These are phyloP conservation scores for Leptodermis oblonga DNA, from an alignment of 257 asterid species.

Conservation along the genomic window DNA sequence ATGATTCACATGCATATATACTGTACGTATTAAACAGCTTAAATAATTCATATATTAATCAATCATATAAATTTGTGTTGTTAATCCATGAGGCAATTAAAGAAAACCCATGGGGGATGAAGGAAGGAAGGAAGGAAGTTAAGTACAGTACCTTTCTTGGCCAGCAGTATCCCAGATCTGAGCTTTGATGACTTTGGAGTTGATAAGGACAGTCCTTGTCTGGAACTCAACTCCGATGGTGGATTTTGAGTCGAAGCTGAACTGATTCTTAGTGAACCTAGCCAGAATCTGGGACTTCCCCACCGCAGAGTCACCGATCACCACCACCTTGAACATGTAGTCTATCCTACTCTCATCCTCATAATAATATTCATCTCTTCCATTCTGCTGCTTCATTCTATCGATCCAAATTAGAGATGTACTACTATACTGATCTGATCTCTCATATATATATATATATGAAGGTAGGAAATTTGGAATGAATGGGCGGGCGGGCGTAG, in stretches of 20 bases:
- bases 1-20: no score
- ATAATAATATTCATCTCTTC: not conserved
- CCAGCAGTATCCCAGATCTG: conserved; percentile 98
- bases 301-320: conserved; percentile 79
- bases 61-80: no score
- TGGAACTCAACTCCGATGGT: conserved; percentile 82
- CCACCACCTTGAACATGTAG: conserved; percentile 75
- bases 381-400: not conserved
- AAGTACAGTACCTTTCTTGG: conserved; percentile 55
- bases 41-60: no score
- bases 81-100: no score
- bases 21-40: no score
- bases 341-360: conserved; percentile 34
- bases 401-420: no score
- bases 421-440: no score
- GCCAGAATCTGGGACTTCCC: conserved; percentile 75
- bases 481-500: no score
- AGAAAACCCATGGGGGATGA: no score
- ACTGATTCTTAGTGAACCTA: conserved; percentile 70
- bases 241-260: conserved; percentile 67
- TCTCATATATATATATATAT: no score
- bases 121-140: no score
- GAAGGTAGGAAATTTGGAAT: no score
- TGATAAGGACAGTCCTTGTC: conserved; percentile 53
- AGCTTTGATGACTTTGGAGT: conserved; percentile 68